Conservation (phyloP, 2,329 filamentous ascomycete species). For the Colletotrichum graminicola region DNA sequence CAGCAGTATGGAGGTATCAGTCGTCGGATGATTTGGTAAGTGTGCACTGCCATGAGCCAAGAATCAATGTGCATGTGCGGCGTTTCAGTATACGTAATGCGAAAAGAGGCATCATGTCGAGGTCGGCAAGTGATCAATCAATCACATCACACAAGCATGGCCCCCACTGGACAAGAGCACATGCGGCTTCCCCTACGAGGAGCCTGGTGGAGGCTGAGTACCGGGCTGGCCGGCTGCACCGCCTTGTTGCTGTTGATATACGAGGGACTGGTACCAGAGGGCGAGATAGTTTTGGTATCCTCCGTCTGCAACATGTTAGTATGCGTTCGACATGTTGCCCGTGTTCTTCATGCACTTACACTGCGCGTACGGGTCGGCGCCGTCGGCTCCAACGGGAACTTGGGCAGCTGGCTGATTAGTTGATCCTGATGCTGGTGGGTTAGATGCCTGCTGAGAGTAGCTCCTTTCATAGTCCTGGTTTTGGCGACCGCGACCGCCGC, state of each 20-base stretch:
- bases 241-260: conserved; percentile 56
- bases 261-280: conserved; percentile 81
- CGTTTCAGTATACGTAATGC: conserved; percentile 40
- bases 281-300: conserved; percentile 85
- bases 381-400: conserved; percentile 61
- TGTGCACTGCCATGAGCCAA: conserved; percentile 19
- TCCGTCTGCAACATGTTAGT: conserved; percentile 68
- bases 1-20: conserved; percentile 35
- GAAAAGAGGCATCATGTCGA: conserved; percentile 43
- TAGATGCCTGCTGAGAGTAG: conserved; percentile 63
- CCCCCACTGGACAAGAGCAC: conserved; percentile 33
- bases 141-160: conserved; percentile 42
- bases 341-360: conserved; percentile 64
- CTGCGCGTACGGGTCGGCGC: conserved; percentile 79
- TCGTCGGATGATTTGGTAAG: conserved; percentile 31
- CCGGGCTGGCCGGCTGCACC: conserved; percentile 50
- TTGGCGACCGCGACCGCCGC: conserved; percentile 57
- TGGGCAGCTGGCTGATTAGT: conserved; percentile 58
- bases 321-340: conserved; percentile 9
- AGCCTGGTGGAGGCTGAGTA: conserved; percentile 39
- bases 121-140: conserved; percentile 43
- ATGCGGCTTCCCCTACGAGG: conserved; percentile 32
- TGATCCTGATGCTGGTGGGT: conserved; percentile 47
- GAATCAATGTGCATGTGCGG: conserved; percentile 39
- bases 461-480: conserved; percentile 68